Conservation (phyloP, 2,329 filamentous ascomycete genomes). For the Myriosclerotinia scirpicola region DNA sequence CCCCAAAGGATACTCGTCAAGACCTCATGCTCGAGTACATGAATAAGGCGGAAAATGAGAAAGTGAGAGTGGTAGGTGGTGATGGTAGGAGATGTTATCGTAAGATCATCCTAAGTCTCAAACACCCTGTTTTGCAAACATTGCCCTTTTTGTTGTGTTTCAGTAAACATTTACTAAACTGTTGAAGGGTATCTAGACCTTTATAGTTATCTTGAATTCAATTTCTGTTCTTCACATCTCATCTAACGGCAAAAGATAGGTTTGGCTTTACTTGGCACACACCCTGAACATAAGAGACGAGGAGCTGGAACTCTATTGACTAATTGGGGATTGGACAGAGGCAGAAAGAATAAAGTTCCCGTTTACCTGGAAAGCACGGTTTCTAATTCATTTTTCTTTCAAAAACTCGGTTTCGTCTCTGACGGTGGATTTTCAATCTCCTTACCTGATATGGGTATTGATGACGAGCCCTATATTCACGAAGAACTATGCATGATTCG, state of each 20-base stretch:
- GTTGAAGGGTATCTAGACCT: neutral
- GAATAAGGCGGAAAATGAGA: conserved; percentile 30
- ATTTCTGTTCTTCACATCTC: neutral
- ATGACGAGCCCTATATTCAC: conserved; percentile 28
- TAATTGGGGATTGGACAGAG: conserved; percentile 34
- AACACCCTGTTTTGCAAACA: neutral
- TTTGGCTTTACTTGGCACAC: conserved; percentile 35
- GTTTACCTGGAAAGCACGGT: conserved; percentile 38
- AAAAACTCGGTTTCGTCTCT: conserved; percentile 31
- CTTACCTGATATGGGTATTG: conserved; percentile 24
- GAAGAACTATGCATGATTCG: conserved; percentile 37
- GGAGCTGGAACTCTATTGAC: conserved; percentile 35
- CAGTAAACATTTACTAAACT: neutral
- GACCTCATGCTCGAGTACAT: conserved; percentile 32
- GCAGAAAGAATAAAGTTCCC: conserved; percentile 29
- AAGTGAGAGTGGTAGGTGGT: conserved; percentile 31
- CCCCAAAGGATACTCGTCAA: conserved; percentile 27
- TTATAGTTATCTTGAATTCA: neutral
- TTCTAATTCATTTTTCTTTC: conserved; percentile 31
- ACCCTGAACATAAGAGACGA: conserved; percentile 30
- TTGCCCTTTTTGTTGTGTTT: neutral
- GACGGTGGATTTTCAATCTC: conserved; percentile 33
- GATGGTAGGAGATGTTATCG: conserved; percentile 30
- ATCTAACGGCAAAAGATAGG: conserved; percentile 26
- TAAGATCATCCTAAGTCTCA: conserved; percentile 28